Evolutionary conservation across 768 basidiomycete genomes (phyloP).

Genomic region (Termitomyces sp.): DNA sequence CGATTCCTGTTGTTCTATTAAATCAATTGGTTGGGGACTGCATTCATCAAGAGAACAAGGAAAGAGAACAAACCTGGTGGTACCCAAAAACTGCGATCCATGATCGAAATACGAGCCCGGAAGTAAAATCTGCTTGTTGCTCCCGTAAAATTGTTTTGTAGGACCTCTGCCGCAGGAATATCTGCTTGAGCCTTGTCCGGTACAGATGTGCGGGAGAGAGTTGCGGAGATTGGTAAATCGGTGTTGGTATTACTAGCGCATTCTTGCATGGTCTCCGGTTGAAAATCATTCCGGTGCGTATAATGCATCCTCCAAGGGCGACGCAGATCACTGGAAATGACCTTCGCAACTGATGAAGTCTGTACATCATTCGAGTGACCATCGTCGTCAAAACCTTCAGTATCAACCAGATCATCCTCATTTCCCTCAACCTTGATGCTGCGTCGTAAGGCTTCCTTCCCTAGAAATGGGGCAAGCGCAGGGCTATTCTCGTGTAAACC

Average conservation of each 20-base stretch:
- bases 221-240: background rate
- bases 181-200: background rate
- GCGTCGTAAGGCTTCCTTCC: constrained; percentile 37
- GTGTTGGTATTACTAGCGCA: background rate
- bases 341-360: background rate
- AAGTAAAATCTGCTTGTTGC: constrained; percentile 44
- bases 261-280: constrained; percentile 6
- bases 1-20: constrained; percentile 25
- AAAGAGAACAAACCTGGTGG: constrained; percentile 30
- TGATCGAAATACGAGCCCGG: constrained; percentile 40
- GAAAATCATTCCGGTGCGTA: constrained; percentile 9
- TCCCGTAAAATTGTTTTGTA: background rate
- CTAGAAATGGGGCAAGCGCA: constrained; percentile 46
- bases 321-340: background rate
- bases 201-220: background rate
- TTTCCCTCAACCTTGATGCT: constrained; percentile 37
- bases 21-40: background rate
- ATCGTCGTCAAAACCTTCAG: constrained; percentile 21
- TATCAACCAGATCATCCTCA: constrained; percentile 31
- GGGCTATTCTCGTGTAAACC: constrained; percentile 49
- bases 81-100: constrained; percentile 47
- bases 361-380: background rate
- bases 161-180: background rate
- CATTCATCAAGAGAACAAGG: background rate
- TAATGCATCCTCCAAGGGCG: constrained; percentile 15